Evolutionary conservation across 164 flowering plant genomes (phyloP), one percentile per base, ranked within the genome.

Genomic region (Nymphaea thermarum): DNA sequence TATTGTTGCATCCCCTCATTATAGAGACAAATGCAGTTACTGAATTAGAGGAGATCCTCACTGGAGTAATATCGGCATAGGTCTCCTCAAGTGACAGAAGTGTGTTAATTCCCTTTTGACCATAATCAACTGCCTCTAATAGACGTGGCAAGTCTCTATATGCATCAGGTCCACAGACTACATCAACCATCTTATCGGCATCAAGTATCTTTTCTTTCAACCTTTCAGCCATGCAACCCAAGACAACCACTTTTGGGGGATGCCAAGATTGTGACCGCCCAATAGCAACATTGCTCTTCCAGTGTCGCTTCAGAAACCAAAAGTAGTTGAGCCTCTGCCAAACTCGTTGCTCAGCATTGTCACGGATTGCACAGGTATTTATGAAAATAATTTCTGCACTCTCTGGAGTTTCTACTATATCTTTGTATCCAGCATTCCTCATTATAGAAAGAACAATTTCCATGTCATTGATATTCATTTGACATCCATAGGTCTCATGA

Each of bases 181-280:
- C 97, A 83, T 94, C 99, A 64, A 94, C 99, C 99, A 94, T 94
- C 80, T 94, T 94, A 79, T 94, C 99, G 25, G 99, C 76, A 85
- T 94, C 97, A 36, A 94, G 80, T 74, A 94, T 91, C 82, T 91
- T 89, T 57, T 94, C 97, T 80, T 94, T 91, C 47, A 94, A 78
- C 80, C 99, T 87, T 79, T 94, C 99, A 45, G 99, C 99, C 99
- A 91, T 94, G 70, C 99, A 94, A 60, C 99, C 99, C 74, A 94
- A 73, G 1, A 94, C 97, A 36, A 91, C 97, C 42, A 94, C 89
- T 78, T 94, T 91, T 42, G 99, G 99, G 71, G 99, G 93, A 60
- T 67, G 85, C 74, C 68, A n/a, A 53, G 99, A 91, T 6, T 81
- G 75, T n/a, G 97, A 80, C 76, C 99, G 82, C 64, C 99, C 99